These are phyloP conservation scores for Canna indica DNA, from an alignment of 176 grass and related monocot genomes.

Conservation along the genomic window DNA sequence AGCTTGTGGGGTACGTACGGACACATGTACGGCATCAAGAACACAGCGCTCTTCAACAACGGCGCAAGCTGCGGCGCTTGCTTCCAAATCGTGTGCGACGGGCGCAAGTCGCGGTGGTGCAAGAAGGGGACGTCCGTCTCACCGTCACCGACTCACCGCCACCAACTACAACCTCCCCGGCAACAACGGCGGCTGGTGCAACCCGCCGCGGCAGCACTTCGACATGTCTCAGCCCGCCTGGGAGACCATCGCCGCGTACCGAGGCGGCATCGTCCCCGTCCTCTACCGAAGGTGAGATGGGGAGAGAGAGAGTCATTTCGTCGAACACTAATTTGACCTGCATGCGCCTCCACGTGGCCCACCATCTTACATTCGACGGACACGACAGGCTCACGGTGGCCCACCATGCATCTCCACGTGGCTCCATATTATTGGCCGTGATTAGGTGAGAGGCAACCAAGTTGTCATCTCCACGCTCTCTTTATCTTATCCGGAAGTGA, in stretches of 20 bases:
- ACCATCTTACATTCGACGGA: too few relatives aligned
- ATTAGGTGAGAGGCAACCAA: neutral
- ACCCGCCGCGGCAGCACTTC: conserved; percentile 45
- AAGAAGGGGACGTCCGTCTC: neutral
- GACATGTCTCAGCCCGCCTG: conserved; percentile 73
- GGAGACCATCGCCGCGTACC: conserved; percentile 50
- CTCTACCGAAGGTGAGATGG: conserved; percentile 32
- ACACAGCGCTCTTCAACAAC: conserved; percentile 38
- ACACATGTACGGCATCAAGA: conserved; percentile 33
- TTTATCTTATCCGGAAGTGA: neutral
- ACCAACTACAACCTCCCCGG: conserved; percentile 39
- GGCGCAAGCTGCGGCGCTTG: conserved; percentile 10
- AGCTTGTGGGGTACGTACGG: conserved; percentile 50
- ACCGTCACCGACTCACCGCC: conserved; percentile 62
- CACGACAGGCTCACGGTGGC: too few relatives aligned
- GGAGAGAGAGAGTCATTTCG: too few relatives aligned
- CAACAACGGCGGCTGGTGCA: conserved; percentile 62
- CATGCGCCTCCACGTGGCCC: neutral
- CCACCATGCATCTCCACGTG: neutral
- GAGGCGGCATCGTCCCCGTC: conserved; percentile 60
- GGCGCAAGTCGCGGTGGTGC: neutral
- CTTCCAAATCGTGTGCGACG: conserved; percentile 11
- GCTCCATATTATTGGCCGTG: neutral
- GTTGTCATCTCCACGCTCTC: neutral
- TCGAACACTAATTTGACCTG: too few relatives aligned